phyloP scores from a whole-genome alignment of 1,284 basidiomycete genomes.

The Vanrija humicola region DNA sequence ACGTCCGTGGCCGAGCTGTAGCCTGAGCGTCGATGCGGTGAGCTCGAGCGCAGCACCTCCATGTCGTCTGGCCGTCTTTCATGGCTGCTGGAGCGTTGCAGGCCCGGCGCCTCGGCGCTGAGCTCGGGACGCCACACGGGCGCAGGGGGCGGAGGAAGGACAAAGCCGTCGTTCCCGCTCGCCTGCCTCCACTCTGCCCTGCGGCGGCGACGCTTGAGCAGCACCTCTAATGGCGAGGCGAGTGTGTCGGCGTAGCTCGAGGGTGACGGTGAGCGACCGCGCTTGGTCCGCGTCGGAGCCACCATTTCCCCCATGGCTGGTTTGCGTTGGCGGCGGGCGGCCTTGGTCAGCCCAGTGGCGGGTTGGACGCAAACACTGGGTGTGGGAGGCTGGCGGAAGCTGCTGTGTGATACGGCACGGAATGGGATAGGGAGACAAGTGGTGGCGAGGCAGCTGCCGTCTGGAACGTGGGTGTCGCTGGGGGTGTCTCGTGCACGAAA shows the following conservation, averaged over 20 bases:
- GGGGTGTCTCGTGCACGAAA: too few species aligned
- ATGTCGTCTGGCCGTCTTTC: neutral
- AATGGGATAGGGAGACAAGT: too few species aligned
- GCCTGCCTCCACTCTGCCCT: conserved; percentile 3
- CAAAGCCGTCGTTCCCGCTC: neutral
- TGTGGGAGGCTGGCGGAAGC: too few species aligned
- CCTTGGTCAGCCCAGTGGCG: too few species aligned
- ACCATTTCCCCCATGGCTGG: neutral
- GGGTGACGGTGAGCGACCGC: conserved; percentile 39
- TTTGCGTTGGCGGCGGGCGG: too few species aligned
- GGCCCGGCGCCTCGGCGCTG: neutral
- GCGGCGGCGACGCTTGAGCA: conserved; percentile 38
- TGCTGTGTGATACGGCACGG: too few species aligned
- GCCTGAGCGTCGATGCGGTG: neutral
- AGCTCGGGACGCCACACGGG: neutral
- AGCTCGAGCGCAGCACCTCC: neutral
- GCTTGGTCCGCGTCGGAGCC: conserved; percentile 26
- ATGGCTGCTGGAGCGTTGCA: neutral
- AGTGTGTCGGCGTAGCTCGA: conserved; percentile 22
- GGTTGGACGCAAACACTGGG: too few species aligned
- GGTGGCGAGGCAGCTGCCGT: too few species aligned
- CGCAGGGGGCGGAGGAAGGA: conserved; percentile 2
- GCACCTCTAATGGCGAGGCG: conserved; percentile 38
- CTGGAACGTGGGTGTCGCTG: too few species aligned
- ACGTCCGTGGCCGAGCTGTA: neutral